Conservation (phyloP, 306 rosid genomes). For the Oemleria cerasiformis region DNA sequence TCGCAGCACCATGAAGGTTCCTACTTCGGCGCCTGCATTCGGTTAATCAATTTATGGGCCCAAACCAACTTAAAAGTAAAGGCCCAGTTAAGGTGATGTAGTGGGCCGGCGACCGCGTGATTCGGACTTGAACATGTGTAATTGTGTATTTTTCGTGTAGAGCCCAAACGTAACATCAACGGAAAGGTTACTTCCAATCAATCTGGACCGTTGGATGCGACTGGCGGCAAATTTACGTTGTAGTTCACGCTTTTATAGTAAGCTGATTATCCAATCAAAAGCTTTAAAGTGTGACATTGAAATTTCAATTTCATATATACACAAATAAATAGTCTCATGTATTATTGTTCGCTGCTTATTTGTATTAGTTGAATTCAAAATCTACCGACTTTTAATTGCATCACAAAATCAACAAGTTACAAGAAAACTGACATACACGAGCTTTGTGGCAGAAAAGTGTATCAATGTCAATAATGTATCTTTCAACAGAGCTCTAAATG, state of each 20-base stretch:
- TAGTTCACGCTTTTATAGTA: neutral
- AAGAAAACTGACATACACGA: too few species aligned
- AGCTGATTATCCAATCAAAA: too few species aligned
- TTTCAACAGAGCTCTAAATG: too few species aligned
- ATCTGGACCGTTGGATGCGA: conserved; percentile 8
- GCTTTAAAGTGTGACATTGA: neutral
- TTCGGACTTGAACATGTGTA: neutral
- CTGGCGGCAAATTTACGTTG: neutral
- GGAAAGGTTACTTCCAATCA: neutral
- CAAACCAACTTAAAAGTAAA: neutral
- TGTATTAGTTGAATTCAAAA: too few species aligned
- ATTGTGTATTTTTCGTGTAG: neutral
- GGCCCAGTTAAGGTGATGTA: neutral
- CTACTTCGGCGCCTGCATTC: conserved; percentile 15
- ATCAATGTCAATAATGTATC: too few species aligned
- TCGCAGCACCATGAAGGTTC: conserved; percentile 37
- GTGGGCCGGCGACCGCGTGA: neutral
- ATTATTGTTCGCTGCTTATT: neutral
- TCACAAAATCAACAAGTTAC: too few species aligned
- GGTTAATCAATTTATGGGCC: conserved; percentile 13
- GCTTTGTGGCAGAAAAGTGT: too few species aligned
- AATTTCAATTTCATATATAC: neutral
- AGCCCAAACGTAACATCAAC: neutral
- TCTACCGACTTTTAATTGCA: too few species aligned
- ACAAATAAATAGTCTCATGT: neutral